A percentile compares a stretch with the other conserved stretches of the same genome.
Conservation (phyloP, 306 rosid genomes). For the Cucurbita moschata region DNA sequence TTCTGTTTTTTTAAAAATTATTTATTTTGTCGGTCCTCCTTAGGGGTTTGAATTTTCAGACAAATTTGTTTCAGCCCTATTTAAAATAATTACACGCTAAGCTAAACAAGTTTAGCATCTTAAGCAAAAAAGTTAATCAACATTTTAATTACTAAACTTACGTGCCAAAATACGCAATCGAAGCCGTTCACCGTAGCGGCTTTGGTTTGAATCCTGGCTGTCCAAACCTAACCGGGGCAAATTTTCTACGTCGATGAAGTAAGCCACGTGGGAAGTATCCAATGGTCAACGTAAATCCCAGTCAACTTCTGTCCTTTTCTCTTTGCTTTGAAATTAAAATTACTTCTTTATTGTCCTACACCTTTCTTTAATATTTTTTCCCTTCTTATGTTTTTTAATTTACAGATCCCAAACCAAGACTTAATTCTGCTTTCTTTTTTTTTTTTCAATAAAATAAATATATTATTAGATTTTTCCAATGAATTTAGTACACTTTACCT, state of each 20-base stretch:
- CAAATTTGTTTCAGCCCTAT: conserved; percentile 24
- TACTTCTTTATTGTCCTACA: conserved; percentile 6
- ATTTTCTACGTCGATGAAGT: conserved; percentile 35
- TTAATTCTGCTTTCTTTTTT: not conserved
- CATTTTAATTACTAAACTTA: not conserved
- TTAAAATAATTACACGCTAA: conserved; percentile 2
- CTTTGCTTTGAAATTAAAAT: conserved; percentile 11
- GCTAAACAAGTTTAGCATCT: not conserved
- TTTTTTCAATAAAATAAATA: not conserved
- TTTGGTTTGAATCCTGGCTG: conserved; percentile 31
- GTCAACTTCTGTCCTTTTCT: conserved; percentile 47
- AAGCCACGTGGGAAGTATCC: conserved; percentile 61
- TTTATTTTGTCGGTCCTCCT: conserved; percentile 19
- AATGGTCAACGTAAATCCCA: conserved; percentile 43
- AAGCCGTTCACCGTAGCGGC: not conserved
- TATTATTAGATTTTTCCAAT: too few species aligned
- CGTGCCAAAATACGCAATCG: conserved; percentile 14
- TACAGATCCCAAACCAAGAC: not conserved
- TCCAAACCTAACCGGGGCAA: conserved; percentile 43
- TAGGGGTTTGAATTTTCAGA: conserved; percentile 23
- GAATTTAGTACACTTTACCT: too few species aligned
- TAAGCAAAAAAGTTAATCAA: too few species aligned
- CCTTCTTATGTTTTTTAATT: not conserved
- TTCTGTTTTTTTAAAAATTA: not conserved
- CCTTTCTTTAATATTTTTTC: not conserved